Evolutionary conservation across 2,329 filamentous ascomycete genomes (phyloP).

Genomic region (Talaromyces sp.): DNA sequence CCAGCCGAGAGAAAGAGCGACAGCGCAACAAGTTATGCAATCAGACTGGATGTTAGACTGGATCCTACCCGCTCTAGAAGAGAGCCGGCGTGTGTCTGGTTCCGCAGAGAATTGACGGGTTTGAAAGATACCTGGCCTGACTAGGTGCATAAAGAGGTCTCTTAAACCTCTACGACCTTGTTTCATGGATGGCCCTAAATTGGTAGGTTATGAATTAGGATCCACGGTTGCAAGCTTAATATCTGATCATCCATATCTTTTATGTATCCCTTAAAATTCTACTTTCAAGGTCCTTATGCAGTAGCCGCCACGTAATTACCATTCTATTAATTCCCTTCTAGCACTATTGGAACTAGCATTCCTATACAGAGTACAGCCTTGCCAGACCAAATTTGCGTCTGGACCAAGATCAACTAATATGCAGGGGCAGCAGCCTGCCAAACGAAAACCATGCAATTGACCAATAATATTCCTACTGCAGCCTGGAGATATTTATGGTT

Average conservation of each 20-base stretch:
- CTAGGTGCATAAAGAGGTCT: no score
- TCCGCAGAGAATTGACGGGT: neutral
- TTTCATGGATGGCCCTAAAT: neutral
- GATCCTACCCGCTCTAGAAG: constrained; percentile 25
- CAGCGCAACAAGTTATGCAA: constrained; percentile 28
- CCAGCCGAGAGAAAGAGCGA: constrained; percentile 26
- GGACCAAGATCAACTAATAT: neutral
- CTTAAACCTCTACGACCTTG: no score
- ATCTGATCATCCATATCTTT: neutral
- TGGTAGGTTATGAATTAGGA: neutral
- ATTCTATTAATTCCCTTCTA: neutral
- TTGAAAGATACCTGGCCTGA: no score
- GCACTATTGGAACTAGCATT: neutral
- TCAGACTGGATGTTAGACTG: constrained; percentile 34
- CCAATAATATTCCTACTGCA: neutral
- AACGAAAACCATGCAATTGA: neutral
- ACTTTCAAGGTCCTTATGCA: neutral
- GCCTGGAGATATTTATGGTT: neutral
- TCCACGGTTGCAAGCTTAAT: neutral
- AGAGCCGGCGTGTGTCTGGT: neutral
- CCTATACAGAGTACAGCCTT: neutral
- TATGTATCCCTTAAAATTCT: neutral
- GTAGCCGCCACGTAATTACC: neutral
- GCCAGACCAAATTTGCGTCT: neutral
- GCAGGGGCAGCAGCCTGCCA: neutral